Conservation (phyloP, 2,329 filamentous ascomycete species). For the Phialophora verrucosa region DNA sequence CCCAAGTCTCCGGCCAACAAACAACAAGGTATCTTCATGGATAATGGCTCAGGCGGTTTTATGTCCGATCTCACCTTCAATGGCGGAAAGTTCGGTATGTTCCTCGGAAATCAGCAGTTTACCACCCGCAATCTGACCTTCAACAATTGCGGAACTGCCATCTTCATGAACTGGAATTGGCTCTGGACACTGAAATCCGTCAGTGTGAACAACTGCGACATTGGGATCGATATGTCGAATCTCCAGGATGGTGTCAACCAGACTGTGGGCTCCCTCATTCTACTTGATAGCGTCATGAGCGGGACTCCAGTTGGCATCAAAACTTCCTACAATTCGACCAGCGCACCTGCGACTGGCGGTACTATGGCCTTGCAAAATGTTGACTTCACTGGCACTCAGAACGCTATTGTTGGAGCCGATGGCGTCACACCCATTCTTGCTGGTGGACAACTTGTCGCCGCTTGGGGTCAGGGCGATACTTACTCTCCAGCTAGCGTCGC, state of each 20-base stretch:
- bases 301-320: conserved; percentile 78
- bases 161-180: conserved; percentile 95
- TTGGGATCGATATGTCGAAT: conserved; percentile 79
- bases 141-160: conserved; percentile 79
- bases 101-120: conserved; percentile 86
- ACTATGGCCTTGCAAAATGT: conserved; percentile 88
- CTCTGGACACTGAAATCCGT: conserved; percentile 79
- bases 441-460: conserved; percentile 71
- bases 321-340: conserved; percentile 71
- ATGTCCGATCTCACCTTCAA: conserved; percentile 84
- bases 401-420: conserved; percentile 69
- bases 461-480: conserved; percentile 79
- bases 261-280: conserved; percentile 81
- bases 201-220: conserved; percentile 72
- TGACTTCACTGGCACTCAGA: conserved; percentile 73
- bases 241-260: conserved; percentile 62
- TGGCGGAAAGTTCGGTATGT: conserved; percentile 77
- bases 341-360: conserved; percentile 72
- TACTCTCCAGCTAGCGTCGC: conserved; percentile 53
- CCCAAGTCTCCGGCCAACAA: conserved; percentile 69
- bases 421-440: conserved; percentile 62
- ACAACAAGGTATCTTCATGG: conserved; percentile 81
- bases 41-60: conserved; percentile 81
- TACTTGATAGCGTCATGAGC: conserved; percentile 79
- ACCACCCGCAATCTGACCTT: conserved; percentile 83